These are phyloP conservation scores for Sordariomycetes sp. DNA, from an alignment of 2,329 filamentous ascomycete species.

Conservation along the genomic window DNA sequence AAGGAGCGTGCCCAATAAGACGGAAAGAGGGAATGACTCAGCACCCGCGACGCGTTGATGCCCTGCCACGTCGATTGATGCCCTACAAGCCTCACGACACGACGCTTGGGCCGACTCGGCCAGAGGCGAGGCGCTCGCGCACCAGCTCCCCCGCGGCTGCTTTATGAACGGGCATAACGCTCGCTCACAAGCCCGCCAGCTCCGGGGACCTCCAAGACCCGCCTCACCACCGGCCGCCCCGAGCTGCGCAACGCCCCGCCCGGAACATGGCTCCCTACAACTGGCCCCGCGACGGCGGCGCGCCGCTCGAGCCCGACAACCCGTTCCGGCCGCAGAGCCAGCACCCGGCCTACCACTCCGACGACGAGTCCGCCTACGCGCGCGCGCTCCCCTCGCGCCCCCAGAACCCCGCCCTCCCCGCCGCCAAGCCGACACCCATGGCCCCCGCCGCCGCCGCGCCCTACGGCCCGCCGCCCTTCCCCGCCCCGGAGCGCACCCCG, in stretches of 20 bases:
- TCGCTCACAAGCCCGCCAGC: not conserved
- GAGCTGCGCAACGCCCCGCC: not conserved
- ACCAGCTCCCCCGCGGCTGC: no score
- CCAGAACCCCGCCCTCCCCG: not conserved
- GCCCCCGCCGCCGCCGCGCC: not conserved
- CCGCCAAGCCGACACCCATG: not conserved
- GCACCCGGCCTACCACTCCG: slow-evolving; percentile 1
- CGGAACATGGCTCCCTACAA: slow-evolving; percentile 3
- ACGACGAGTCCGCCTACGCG: slow-evolving; percentile 1
- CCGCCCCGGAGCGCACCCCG: not conserved
- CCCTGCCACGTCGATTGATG: not conserved
- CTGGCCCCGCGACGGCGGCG: not conserved
- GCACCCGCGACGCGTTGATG: not conserved
- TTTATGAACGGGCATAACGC: no score
- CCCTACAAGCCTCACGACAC: not conserved
- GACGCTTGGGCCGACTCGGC: not conserved
- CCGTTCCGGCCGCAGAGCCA: slow-evolving; percentile 2
- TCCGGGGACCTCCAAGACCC: not conserved
- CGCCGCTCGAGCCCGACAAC: not conserved
- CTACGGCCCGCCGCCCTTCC: not conserved
- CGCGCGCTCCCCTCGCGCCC: slow-evolving; percentile 1
- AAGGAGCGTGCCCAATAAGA: no score
- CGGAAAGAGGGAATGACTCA: not conserved
- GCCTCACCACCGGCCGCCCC: not conserved
- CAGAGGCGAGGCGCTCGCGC: no score